These are phyloP conservation scores for Mentha longifolia DNA, from an alignment of 257 asterid genomes.

Conservation along the genomic window DNA sequence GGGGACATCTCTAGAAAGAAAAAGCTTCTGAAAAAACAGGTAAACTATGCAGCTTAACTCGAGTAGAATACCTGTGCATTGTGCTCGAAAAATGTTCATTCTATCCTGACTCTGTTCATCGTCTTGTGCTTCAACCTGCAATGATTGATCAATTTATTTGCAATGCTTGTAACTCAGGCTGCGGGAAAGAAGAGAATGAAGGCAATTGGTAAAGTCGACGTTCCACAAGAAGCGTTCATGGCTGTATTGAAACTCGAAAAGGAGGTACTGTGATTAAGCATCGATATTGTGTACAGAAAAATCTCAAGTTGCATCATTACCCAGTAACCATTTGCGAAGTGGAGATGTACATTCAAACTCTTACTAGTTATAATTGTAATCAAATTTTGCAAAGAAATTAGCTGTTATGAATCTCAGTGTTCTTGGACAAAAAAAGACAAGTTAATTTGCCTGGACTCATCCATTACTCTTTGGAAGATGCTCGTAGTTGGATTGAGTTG, in stretches of 20 bases:
- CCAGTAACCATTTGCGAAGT: background rate
- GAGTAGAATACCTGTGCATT: background rate
- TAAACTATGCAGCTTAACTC: conserved; percentile 26
- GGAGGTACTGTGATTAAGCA: conserved; percentile 67
- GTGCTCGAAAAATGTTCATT: background rate
- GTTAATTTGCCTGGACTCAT: background rate
- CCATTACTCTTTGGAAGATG: background rate
- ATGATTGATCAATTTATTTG: conserved; percentile 10
- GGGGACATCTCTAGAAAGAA: conserved; percentile 95
- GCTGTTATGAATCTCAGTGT: background rate
- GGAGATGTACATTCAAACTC: background rate
- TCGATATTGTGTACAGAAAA: background rate
- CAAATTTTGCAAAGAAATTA: background rate
- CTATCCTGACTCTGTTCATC: background rate
- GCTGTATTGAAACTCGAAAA: conserved; percentile 97
- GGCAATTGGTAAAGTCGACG: conserved; percentile 90
- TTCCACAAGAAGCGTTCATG: conserved; percentile 99
- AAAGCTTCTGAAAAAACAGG: conserved; percentile 95
- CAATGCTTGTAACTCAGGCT: conserved; percentile 57
- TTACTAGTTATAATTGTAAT: background rate
- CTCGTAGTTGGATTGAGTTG: background rate
- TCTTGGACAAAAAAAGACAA: background rate
- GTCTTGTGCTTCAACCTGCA: conserved; percentile 15
- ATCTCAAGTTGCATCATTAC: background rate
- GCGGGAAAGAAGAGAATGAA: conserved; percentile 99